Conservation (phyloP, 495 filamentous ascomycete genomes). For the Cairneyella variabilis region DNA sequence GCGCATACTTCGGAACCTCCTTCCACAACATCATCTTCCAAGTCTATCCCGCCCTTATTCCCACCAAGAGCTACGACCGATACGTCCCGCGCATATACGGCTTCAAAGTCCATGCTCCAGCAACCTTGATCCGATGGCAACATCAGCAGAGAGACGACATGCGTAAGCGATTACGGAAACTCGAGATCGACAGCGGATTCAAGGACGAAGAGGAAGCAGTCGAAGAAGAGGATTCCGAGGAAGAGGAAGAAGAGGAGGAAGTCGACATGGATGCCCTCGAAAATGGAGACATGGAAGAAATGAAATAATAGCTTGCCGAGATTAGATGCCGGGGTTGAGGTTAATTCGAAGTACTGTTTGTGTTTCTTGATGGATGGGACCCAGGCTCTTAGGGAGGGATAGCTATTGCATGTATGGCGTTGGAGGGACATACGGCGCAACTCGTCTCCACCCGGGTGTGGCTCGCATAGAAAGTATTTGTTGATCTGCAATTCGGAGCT, state of each 20-base stretch:
- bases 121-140: slow-evolving; percentile 89
- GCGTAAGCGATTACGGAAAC: slow-evolving; percentile 59
- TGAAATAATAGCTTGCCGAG: too few relatives aligned
- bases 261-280: slow-evolving; percentile 21
- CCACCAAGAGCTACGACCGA: slow-evolving; percentile 76
- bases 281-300: slow-evolving; percentile 21
- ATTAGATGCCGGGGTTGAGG: not conserved
- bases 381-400: slow-evolving; percentile 15
- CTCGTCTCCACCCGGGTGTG: not conserved
- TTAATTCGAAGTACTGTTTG: not conserved
- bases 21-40: slow-evolving; percentile 99
- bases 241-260: slow-evolving; percentile 39
- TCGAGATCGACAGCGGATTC: slow-evolving; percentile 58
- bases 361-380: slow-evolving; percentile 9
- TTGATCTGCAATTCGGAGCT: slow-evolving; percentile 1
- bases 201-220: slow-evolving; percentile 43
- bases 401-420: slow-evolving; percentile 21
- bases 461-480: slow-evolving; percentile 17
- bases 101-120: slow-evolving; percentile 89
- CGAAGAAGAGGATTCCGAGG: slow-evolving; percentile 36
- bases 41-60: slow-evolving; percentile 86
- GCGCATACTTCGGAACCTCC: slow-evolving; percentile 94
- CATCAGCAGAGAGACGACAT: slow-evolving; percentile 73
- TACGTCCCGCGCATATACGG: slow-evolving; percentile 90
- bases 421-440: slow-evolving; percentile 17